Evolutionary conservation across 1,284 basidiomycete species (phyloP).

Genomic region (Wallemia mellicola): DNA sequence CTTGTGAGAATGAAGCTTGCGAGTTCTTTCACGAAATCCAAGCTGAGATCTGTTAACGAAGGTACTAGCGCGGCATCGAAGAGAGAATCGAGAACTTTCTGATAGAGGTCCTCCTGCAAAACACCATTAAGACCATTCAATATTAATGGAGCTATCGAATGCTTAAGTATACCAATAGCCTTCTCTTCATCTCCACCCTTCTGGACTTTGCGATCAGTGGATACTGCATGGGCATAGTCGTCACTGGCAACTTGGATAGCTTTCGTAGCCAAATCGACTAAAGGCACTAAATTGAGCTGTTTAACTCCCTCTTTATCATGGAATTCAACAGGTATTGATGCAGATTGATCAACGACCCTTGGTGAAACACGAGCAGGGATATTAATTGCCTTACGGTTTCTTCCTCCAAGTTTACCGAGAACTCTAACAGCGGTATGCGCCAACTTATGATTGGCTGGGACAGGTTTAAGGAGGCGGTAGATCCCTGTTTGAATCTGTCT

Average conservation of each 20-base stretch:
- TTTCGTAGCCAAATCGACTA: slow-evolving; percentile 38
- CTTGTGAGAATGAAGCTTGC: not conserved
- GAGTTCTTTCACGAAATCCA: not conserved
- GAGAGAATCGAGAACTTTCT: not conserved
- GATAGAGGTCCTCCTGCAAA: not conserved
- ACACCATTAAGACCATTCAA: slow-evolving; percentile 1
- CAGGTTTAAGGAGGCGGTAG: slow-evolving; percentile 62
- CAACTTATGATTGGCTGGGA: slow-evolving; percentile 68
- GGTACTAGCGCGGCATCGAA: not conserved
- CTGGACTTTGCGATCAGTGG: not conserved
- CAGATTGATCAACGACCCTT: slow-evolving; percentile 32
- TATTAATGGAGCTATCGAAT: slow-evolving; percentile 4
- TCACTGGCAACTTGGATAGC: slow-evolving; percentile 30
- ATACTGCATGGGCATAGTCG: slow-evolving; percentile 2
- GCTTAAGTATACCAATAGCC: slow-evolving; percentile 4
- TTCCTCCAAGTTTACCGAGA: slow-evolving; percentile 80
- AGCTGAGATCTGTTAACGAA: not conserved
- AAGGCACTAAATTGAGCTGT: slow-evolving; percentile 36
- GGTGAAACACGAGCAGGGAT: slow-evolving; percentile 37
- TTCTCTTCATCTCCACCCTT: not conserved
- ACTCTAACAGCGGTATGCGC: slow-evolving; percentile 91
- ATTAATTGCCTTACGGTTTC: slow-evolving; percentile 77
- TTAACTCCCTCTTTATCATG: slow-evolving; percentile 13
- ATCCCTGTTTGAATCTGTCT: slow-evolving; percentile 85
- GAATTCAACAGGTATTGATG: slow-evolving; percentile 42